Conservation (phyloP, 345 rosid species). For the Hibiscus tridactylites region DNA sequence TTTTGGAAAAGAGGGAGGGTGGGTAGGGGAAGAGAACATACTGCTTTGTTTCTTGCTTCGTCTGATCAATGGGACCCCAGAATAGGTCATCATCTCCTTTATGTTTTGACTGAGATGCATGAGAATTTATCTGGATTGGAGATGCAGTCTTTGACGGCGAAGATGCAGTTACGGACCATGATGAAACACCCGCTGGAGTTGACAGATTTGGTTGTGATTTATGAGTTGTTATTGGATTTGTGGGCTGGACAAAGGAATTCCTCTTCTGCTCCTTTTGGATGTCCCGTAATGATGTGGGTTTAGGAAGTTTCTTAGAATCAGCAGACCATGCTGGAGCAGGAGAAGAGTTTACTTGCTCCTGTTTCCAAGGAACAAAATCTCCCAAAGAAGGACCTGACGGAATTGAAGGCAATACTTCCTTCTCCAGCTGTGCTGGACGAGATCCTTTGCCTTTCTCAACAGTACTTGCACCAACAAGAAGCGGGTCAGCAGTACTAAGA, state of each 20-base stretch:
- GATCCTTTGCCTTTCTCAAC: conserved; percentile 62
- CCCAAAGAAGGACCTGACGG: conserved; percentile 96
- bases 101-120: conserved; percentile 44
- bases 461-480: conserved; percentile 49
- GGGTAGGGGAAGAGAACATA: conserved; percentile 24
- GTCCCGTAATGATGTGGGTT: conserved; percentile 79
- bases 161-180: conserved; percentile 49
- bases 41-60: conserved; percentile 70
- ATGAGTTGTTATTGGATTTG: conserved; percentile 42
- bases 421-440: conserved; percentile 48
- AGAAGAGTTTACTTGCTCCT: conserved; percentile 43
- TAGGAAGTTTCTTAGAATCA: conserved; percentile 51
- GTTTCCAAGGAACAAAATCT: conserved; percentile 93
- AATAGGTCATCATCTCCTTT: conserved; percentile 85
- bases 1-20: background rate
- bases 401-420: conserved; percentile 65
- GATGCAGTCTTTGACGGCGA: conserved; percentile 58
- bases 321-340: conserved; percentile 87
- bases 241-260: conserved; percentile 36
- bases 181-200: conserved; percentile 29
- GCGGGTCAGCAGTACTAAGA: conserved; percentile 33
- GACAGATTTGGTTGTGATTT: conserved; percentile 49
- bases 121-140: conserved; percentile 46
- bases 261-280: conserved; percentile 84
- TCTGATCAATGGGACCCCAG: conserved; percentile 89